Base-by-base conservation (phyloP, 2,329 filamentous ascomycete species). In the Neurospora crassa region DNA sequence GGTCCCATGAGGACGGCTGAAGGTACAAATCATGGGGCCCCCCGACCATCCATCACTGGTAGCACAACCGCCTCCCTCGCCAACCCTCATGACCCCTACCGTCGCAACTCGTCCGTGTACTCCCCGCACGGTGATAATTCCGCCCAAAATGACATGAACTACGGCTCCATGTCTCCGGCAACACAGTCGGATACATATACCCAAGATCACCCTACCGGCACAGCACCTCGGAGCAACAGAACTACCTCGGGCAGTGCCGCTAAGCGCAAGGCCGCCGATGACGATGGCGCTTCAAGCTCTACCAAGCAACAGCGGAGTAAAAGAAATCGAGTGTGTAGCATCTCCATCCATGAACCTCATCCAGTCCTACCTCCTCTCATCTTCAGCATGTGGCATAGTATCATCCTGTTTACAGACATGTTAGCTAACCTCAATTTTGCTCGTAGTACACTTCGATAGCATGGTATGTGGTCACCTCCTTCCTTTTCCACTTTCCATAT, bases 371-470 rank as follows among this genome's bases (percentile, higher is more conserved):
- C 37, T 20, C 69, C 59, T 67, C 20, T 72, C 42, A 34, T 59
- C 69, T 47, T 45, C 68, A 24, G 37, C 63, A 53, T 63, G 11
- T 69, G 67, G 41, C 18, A 14, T 18, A 18, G 14, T 40, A 41
- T 24, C 16, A 37, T 7, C 14, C 18, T 20, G 34, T 67, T 14
- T 16, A 40, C 14, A 18, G 67, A 59, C 70, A 67, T 40, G 43
- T 53, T 63, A n/a, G 41, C 71, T 71, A 41, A 69, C 70, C 12
- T 41, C 34, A n/a, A 34, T 45, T 67, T 45, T 70, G 68, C 70
- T 71, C 70, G 41, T 71, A 87, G 84, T 89, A 89, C 75, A 89
- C 88, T 71, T 88, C 87, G 14, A 88, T 89, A 74, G 87, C 87
- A 59, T 89, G 87, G 87, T 88, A 80, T 80, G 85, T 80, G 85